Percentiles rank a stretch among this genome's conserved stretches.
phyloP scores from a whole-genome alignment of 2,329 filamentous ascomycete species.

The Penicillium sp. region DNA sequence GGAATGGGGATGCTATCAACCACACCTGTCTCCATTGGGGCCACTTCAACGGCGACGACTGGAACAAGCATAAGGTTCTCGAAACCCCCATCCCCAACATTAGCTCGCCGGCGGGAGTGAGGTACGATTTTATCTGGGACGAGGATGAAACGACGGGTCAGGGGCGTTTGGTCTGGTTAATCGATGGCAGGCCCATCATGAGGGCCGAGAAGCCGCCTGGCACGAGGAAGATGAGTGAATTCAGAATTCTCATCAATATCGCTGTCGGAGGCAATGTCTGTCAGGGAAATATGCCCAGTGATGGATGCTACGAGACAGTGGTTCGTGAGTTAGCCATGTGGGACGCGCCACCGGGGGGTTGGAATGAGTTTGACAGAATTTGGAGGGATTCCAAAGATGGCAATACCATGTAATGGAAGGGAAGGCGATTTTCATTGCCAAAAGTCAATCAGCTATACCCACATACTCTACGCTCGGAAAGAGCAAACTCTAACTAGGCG shows the following conservation, averaged over 20 bases:
- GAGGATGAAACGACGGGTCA: constrained; percentile 22
- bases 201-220: constrained; percentile 25
- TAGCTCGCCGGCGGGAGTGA: constrained; percentile 19
- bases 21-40: constrained; percentile 27
- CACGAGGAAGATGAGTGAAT: constrained; percentile 26
- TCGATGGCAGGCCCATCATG: constrained; percentile 24
- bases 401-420: constrained; percentile 22
- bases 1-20: constrained; percentile 25
- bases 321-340: constrained; percentile 26
- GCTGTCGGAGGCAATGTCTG: constrained; percentile 27
- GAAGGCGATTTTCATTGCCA: constrained; percentile 4
- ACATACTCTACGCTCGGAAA: not conserved
- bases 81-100: constrained; percentile 24
- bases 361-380: constrained; percentile 18
- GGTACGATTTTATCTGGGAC: constrained; percentile 25
- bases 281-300: constrained; percentile 22
- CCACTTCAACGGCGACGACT: constrained; percentile 24
- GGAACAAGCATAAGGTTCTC: constrained; percentile 26
- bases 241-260: constrained; percentile 26
- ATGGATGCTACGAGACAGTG: constrained; percentile 25
- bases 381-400: constrained; percentile 21
- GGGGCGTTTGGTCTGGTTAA: constrained; percentile 24
- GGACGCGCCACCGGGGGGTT: constrained; percentile 23
- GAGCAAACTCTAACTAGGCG: constrained; percentile 1
- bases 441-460: constrained; percentile 4